Evolutionary conservation across 2,329 filamentous ascomycete genomes (phyloP).

Genomic region (Epicoccum nigrum): DNA sequence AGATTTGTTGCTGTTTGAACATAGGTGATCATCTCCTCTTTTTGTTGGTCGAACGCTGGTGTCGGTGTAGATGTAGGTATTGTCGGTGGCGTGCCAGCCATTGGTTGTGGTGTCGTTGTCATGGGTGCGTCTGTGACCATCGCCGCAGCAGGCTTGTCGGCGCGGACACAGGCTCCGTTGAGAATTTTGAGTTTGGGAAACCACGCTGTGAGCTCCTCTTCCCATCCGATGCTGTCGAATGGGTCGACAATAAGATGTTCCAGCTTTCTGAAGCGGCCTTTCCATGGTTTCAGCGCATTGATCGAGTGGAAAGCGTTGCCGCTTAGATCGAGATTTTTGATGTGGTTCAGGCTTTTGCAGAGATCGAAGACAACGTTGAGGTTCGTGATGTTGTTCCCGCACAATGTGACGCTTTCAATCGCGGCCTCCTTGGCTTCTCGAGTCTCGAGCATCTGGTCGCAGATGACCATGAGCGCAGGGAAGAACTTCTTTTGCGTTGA

Average conservation of each 20-base stretch:
- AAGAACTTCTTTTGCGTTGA: conserved; percentile 85
- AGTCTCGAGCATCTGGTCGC: conserved; percentile 76
- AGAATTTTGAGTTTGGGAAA: conserved; percentile 81
- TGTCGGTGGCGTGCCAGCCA: conserved; percentile 47
- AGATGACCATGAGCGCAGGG: conserved; percentile 86
- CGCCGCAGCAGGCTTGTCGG: conserved; percentile 59
- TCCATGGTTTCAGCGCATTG: conserved; percentile 75
- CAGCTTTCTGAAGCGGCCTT: conserved; percentile 76
- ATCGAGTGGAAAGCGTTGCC: conserved; percentile 77
- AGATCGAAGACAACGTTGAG: conserved; percentile 75
- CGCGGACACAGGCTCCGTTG: conserved; percentile 76
- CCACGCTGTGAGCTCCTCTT: conserved; percentile 75
- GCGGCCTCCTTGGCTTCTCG: conserved; percentile 74
- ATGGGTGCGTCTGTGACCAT: conserved; percentile 20
- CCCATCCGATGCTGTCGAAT: conserved; percentile 58
- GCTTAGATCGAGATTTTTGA: conserved; percentile 88
- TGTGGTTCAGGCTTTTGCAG: conserved; percentile 78
- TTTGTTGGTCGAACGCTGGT: conserved; percentile 47
- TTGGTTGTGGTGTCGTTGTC: conserved; percentile 52
- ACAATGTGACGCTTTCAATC: conserved; percentile 81
- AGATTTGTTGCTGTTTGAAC: conserved; percentile 80
- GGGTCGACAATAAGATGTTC: conserved; percentile 76
- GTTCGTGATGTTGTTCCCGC: conserved; percentile 77
- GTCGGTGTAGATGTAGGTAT: neutral
- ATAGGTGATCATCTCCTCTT: conserved; percentile 72